Evolutionary conservation across 2,329 filamentous ascomycete genomes (phyloP), one percentile per base, ranked within the genome.

Genomic region (Pseudophaeomoniella oleicola): DNA sequence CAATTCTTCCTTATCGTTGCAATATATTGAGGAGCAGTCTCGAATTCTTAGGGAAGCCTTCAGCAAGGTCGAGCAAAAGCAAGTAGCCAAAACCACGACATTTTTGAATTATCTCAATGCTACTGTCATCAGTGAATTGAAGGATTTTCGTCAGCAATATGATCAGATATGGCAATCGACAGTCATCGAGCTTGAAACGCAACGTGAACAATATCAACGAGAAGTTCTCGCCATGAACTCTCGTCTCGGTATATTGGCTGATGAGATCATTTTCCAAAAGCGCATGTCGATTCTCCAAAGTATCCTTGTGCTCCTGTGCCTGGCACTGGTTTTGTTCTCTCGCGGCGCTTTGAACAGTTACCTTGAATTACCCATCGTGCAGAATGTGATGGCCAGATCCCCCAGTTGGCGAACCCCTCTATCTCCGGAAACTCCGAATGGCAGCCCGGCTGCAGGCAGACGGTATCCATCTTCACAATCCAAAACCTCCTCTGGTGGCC

Each of bases 161-260:
- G 88, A 96, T 52, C 84, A 94, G 51, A 77, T 96, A 10, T 96
- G 88, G 87, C 87, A 94, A 57, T 88, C 82, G 14, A 94, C 92
- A 9, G 80, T 94, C 15, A 78, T 94, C 38, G 87, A 92, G 18
- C 72, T 96, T 11, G 86, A 94, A 54, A 78, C 77, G 30, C 88
- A 94, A 55, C 78, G 85, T 30, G 81, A 93, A 51, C 78, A 85
- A 46, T 83, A 83, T 12, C 76, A 87, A 50, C 71, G 76, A 38
- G 87, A 96, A 52, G 79, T 93, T 41, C 68, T 86, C 30, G 87
- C 87, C 3, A 69, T 96, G 37, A 83, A 78, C 49, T 65, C 76
- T 5, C 74, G 90, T 16, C 71, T 98, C 30, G 87, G 82, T 39
- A 69, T 96, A 19, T 71, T 98, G 9, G 88, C 88, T n/a, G 88